These are phyloP conservation scores for Dendrobium chrysotoxum DNA, from an alignment of 106 monocot genomes.

Conservation along the genomic window DNA sequence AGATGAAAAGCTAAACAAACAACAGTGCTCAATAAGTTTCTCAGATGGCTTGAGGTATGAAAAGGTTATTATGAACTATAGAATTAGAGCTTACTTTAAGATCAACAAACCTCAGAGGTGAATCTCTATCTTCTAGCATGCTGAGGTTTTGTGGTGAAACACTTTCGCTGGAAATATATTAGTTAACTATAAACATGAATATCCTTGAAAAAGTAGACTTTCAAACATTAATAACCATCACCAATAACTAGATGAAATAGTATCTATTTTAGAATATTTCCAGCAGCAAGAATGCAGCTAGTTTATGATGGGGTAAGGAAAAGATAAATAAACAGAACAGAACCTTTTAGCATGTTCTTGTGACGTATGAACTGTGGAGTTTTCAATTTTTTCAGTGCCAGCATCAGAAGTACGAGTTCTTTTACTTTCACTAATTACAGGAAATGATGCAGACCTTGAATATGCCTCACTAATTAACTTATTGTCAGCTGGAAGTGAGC, in stretches of 20 bases:
- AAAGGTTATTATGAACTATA: background rate
- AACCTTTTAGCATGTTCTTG: conserved; percentile 43
- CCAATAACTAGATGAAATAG: background rate
- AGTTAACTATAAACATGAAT: background rate
- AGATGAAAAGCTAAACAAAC: background rate
- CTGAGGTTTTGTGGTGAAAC: conserved; percentile 29
- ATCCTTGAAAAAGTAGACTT: background rate
- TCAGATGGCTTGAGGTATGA: background rate
- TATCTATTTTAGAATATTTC: background rate
- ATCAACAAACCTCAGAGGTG: conserved; percentile 40
- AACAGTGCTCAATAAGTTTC: background rate
- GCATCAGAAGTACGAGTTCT: conserved; percentile 9
- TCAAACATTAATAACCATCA: background rate
- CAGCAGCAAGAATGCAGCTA: background rate
- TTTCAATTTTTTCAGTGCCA: conserved; percentile 26
- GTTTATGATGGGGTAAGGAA: background rate
- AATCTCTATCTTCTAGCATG: conserved; percentile 44
- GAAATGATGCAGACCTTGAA: conserved; percentile 26
- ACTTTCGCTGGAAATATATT: conserved; percentile 41
- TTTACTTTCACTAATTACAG: conserved; percentile 35
- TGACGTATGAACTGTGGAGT: background rate
- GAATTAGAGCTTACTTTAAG: conserved; percentile 40
- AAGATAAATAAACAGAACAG: background rate
- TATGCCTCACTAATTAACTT: conserved; percentile 27
- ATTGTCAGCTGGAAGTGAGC: conserved; percentile 50